These are phyloP conservation scores for Buxus sempervirens DNA, from an alignment of 164 flowering plant genomes.

Conservation along the genomic window DNA sequence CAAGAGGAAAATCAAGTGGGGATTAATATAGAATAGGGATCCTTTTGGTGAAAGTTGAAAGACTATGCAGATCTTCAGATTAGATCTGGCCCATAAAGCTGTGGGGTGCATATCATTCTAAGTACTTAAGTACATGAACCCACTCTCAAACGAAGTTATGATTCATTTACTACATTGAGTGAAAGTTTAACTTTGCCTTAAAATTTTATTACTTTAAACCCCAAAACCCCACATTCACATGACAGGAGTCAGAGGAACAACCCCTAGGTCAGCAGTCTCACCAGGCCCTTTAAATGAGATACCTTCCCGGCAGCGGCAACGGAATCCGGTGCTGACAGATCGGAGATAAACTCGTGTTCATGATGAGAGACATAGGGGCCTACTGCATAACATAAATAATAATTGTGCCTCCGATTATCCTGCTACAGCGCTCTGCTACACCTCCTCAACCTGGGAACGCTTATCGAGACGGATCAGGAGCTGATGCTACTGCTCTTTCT, in stretches of 20 bases:
- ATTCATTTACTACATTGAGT: constrained; percentile 7
- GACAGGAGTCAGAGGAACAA: constrained; percentile 45
- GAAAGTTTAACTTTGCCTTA: constrained; percentile 23
- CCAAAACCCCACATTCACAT: constrained; percentile 44
- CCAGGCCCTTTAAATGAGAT: constrained; percentile 31
- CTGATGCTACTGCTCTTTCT: constrained; percentile 28
- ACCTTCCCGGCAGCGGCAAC: constrained; percentile 15
- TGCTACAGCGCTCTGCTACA: constrained; percentile 6
- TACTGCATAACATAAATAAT: background rate
- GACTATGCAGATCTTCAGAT: too few relatives aligned
- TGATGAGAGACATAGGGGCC: background rate
- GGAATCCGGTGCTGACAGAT: constrained; percentile 17
- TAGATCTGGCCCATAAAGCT: background rate
- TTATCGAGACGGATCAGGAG: constrained; percentile 49
- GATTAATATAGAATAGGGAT: too few relatives aligned
- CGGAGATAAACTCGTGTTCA: background rate
- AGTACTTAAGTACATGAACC: background rate
- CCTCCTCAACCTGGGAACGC: constrained; percentile 30
- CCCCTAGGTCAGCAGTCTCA: constrained; percentile 15
- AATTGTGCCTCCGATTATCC: constrained; percentile 9
- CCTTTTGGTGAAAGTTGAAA: too few relatives aligned
- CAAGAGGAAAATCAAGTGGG: background rate
- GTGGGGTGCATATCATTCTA: background rate
- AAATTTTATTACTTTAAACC: constrained; percentile 18
- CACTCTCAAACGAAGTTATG: background rate